A percentile compares a stretch with the other conserved stretches of the same genome.
Conservation (phyloP, 1,284 basidiomycete species). For the Boletus sp. region DNA sequence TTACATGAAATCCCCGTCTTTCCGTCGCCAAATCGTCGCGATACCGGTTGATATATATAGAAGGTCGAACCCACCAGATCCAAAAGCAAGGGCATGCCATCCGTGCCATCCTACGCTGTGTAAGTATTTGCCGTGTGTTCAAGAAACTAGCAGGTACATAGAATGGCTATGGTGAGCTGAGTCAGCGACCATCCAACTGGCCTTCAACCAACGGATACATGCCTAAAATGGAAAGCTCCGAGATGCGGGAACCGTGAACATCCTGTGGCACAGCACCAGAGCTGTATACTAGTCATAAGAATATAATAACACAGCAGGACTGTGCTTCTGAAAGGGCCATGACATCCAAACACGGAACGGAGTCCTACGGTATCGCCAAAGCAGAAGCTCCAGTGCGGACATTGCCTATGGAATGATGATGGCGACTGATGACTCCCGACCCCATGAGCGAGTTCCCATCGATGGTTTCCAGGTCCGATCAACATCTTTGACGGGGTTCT, state of each 20-base stretch:
- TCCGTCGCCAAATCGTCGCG: not conserved
- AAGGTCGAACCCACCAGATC: not conserved
- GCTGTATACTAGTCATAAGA: conserved; percentile 7
- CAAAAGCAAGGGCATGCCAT: not conserved
- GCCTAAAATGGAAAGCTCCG: conserved; percentile 16
- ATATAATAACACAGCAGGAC: conserved; percentile 20
- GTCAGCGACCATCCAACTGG: not conserved
- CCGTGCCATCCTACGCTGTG: conserved; percentile 3
- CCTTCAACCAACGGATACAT: conserved; percentile 2
- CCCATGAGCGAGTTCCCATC: not conserved
- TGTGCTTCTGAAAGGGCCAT: conserved; percentile 7
- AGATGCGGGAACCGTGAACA: not conserved
- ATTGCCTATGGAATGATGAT: conserved; percentile 4
- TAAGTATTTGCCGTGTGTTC: not conserved
- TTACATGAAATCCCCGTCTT: conserved; percentile 13
- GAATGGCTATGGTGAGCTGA: conserved; percentile 1
- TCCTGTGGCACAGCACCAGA: conserved; percentile 15
- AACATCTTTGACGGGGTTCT: not conserved
- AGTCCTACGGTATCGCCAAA: conserved; percentile 7
- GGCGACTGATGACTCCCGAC: conserved; percentile 21
- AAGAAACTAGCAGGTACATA: not conserved
- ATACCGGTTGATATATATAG: conserved; percentile 1
- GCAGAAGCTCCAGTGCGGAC: conserved; percentile 10
- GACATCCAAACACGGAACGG: not conserved
- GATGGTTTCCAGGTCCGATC: not conserved